These are phyloP conservation scores for Prosopis cineraria DNA, from an alignment of 306 rosid species.

Conservation along the genomic window DNA sequence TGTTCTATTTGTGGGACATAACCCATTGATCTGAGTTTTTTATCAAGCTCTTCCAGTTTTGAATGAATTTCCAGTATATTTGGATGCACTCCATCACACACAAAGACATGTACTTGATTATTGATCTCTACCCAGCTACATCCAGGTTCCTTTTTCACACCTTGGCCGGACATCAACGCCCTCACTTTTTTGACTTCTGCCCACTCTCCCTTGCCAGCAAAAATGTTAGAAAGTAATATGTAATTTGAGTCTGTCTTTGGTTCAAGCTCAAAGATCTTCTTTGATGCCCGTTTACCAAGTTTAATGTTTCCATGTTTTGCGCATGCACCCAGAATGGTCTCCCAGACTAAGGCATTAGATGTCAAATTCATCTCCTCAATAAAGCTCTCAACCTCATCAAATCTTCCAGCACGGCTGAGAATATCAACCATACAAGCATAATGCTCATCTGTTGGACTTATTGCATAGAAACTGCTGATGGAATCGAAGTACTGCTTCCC, in stretches of 20 bases:
- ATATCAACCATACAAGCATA: constrained; percentile 47
- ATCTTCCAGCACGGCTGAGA: constrained; percentile 49
- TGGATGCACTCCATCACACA: constrained; percentile 40
- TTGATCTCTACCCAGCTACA: constrained; percentile 49
- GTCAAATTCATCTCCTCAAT: constrained; percentile 42
- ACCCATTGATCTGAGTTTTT: constrained; percentile 37
- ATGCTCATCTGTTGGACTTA: constrained; percentile 41
- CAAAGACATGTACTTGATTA: constrained; percentile 36
- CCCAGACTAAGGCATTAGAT: constrained; percentile 38
- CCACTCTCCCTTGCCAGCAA: constrained; percentile 47
- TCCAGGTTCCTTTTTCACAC: constrained; percentile 53
- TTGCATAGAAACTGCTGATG: constrained; percentile 32
- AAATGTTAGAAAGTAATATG: constrained; percentile 44
- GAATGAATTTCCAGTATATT: constrained; percentile 32
- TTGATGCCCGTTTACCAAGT: constrained; percentile 40
- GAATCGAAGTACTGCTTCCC: constrained; percentile 36
- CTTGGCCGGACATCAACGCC: constrained; percentile 38
- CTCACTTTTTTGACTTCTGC: constrained; percentile 35
- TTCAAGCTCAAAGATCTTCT: constrained; percentile 39
- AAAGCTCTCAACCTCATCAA: constrained; percentile 41
- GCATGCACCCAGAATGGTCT: constrained; percentile 43
- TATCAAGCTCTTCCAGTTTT: constrained; percentile 41
- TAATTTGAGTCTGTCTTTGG: constrained; percentile 43
- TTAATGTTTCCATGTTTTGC: constrained; percentile 39
- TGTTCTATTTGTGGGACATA: constrained; percentile 36